Conservation (phyloP, 1,284 basidiomycete species). For the Dichomitus squalens region DNA sequence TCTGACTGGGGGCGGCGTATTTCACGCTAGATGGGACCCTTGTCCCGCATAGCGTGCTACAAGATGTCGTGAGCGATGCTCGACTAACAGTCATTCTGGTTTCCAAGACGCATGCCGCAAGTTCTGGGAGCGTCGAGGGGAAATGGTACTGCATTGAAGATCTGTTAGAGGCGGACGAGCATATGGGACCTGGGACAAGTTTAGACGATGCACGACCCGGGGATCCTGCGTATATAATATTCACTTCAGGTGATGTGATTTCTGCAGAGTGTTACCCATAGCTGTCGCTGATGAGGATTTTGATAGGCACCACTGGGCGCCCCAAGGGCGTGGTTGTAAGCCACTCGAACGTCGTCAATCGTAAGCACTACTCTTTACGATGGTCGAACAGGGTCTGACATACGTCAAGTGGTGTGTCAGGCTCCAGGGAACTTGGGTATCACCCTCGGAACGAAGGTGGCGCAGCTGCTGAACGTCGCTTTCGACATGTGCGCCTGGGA, state of each 20-base stretch:
- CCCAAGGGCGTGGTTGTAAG: slow-evolving; percentile 57
- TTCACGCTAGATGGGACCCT: slow-evolving; percentile 54
- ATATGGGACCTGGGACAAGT: background rate
- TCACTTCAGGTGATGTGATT: slow-evolving; percentile 59
- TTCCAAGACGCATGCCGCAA: background rate
- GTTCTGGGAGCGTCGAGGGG: background rate
- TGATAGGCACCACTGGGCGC: slow-evolving; percentile 43
- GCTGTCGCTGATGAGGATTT: no score
- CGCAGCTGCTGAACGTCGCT: slow-evolving; percentile 56
- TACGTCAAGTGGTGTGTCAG: slow-evolving; percentile 47
- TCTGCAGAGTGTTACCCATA: no score
- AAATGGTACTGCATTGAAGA: background rate
- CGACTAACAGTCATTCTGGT: slow-evolving; percentile 28
- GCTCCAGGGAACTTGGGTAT: slow-evolving; percentile 53
- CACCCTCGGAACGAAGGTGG: slow-evolving; percentile 47
- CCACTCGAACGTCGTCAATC: slow-evolving; percentile 53
- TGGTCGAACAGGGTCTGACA: no score
- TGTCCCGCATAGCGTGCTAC: slow-evolving; percentile 47
- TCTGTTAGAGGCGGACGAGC: slow-evolving; percentile 13
- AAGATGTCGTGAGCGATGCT: slow-evolving; percentile 48
- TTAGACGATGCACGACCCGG: slow-evolving; percentile 32
- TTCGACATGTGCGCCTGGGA: slow-evolving; percentile 65
- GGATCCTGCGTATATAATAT: slow-evolving; percentile 53
- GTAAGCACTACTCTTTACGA: no score
- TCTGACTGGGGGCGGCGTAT: slow-evolving; percentile 54